phyloP scores from a whole-genome alignment of 169 alveolate species.

The Cryptosporidium andersoni region DNA sequence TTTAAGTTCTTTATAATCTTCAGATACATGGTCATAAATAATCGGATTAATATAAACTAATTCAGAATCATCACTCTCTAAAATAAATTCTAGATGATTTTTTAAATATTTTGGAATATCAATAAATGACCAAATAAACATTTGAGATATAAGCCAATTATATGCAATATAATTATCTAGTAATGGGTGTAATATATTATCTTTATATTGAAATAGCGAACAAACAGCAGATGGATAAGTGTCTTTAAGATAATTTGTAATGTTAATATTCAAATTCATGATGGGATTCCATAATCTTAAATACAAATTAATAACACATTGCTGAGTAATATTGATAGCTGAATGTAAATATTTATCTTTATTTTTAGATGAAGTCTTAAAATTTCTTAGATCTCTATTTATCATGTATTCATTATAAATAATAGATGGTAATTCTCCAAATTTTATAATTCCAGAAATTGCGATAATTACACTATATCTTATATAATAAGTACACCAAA shows the following conservation, averaged over 20 bases:
- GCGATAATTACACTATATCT: constrained; percentile 22
- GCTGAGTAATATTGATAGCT: background rate
- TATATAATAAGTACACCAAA: constrained; percentile 51
- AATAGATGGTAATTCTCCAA: too few relatives aligned
- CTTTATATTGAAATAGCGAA: background rate
- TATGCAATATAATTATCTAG: constrained; percentile 17
- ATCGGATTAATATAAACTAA: constrained; percentile 25
- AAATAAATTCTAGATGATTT: constrained; percentile 3
- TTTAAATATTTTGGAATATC: constrained; percentile 22
- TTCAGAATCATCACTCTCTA: background rate
- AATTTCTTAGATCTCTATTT: too few relatives aligned
- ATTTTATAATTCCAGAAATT: too few relatives aligned
- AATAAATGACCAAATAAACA: constrained; percentile 57
- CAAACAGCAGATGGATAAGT: constrained; percentile 2
- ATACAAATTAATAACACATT: constrained; percentile 19
- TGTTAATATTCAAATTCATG: constrained; percentile 10
- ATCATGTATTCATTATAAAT: too few relatives aligned
- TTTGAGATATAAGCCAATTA: constrained; percentile 56
- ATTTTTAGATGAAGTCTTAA: too few relatives aligned
- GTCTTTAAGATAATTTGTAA: constrained; percentile 32
- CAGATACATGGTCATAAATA: constrained; percentile 13
- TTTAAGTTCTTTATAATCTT: constrained; percentile 1
- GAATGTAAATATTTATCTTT: too few relatives aligned
- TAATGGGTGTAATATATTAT: constrained; percentile 29
- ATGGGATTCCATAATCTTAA: background rate